Evolutionary conservation across 2,329 filamentous ascomycete species (phyloP), one percentile per base, ranked within the genome.

Genomic region (Talaromyces sp.): DNA sequence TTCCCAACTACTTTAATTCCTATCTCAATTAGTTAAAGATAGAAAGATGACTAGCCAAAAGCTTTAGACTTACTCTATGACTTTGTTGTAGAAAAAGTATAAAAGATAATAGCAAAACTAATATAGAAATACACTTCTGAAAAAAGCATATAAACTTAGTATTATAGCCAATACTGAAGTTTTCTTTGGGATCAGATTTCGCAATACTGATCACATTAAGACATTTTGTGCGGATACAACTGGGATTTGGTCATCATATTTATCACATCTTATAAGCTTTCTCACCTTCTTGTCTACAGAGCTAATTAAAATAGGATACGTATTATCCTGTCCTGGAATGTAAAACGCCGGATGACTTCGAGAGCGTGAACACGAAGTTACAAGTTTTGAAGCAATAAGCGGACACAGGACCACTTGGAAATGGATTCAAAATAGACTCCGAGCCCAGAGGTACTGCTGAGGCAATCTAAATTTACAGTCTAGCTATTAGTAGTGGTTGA

Each of bases 221-320:
- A 52, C 57, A 41, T 59, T 59, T 37, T 59, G 36, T 52, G 51
- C 41, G n/a, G 57, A 59, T 36, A 59, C 13, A 17, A 55, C 52
- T 46, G 52, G 33, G 28, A 59, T 59, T 55, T 59, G 33, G 51
- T 55, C 41, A 41, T 37, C 22, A 43, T 17, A 48, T 33, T 35
- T 43, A 46, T 56, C 35, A 25, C 46, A 58, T 46, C 13, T 58
- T n/a, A 48, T 58, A 58, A 53, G 46, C 4, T 25, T 25, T 9
- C 35, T 43, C 13, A 8, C 15, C 37, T 43, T 35, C 40, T 55
- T 39, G 15, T 39, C n/a, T 36, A 9, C 36, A 43, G 39, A 41
- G 43, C 48, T 58, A 28, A 58, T 53, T 13, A 11, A 39, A 35
- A 40, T 53, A 58, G 39, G 31, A 58, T 31, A 39, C 50, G 3